Percentiles rank a stretch among this genome's conserved stretches.
Evolutionary conservation across 495 filamentous ascomycete species (phyloP).

Genomic region (Xylona heveae): DNA sequence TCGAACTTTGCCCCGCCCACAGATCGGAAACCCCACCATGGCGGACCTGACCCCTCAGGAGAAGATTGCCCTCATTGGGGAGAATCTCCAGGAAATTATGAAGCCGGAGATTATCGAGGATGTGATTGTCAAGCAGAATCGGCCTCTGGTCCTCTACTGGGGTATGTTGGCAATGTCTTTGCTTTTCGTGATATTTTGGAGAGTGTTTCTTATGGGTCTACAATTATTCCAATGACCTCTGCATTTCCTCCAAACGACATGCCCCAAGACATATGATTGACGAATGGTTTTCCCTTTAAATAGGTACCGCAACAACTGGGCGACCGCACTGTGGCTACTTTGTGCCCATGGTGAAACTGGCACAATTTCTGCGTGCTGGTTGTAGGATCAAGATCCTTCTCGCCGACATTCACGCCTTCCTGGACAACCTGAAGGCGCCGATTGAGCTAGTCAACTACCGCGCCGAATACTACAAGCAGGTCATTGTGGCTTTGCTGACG

Average conservation of each 20-base stretch:
- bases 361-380: constrained; percentile 66
- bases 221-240: too few species aligned
- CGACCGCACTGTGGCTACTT: constrained; percentile 71
- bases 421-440: constrained; percentile 47
- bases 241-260: not conserved
- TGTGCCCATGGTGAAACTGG: constrained; percentile 68
- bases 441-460: constrained; percentile 70
- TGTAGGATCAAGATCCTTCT: constrained; percentile 66
- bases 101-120: constrained; percentile 71
- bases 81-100: constrained; percentile 67
- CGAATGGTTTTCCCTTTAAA: constrained; percentile 2
- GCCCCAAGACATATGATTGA: not conserved
- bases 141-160: constrained; percentile 66
- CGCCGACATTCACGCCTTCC: constrained; percentile 40
- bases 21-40: constrained; percentile 12
- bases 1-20: too few species aligned
- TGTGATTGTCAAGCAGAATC: constrained; percentile 45
- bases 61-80: constrained; percentile 49
- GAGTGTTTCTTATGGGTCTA: too few species aligned
- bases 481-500: constrained; percentile 43
- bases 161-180: constrained; percentile 21
- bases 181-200: too few species aligned
- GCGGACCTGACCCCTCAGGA: constrained; percentile 15
- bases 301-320: constrained; percentile 63
- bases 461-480: constrained; percentile 46